These are phyloP conservation scores for Polygonum aviculare DNA, from an alignment of 148 eudicot species.

Conservation along the genomic window DNA sequence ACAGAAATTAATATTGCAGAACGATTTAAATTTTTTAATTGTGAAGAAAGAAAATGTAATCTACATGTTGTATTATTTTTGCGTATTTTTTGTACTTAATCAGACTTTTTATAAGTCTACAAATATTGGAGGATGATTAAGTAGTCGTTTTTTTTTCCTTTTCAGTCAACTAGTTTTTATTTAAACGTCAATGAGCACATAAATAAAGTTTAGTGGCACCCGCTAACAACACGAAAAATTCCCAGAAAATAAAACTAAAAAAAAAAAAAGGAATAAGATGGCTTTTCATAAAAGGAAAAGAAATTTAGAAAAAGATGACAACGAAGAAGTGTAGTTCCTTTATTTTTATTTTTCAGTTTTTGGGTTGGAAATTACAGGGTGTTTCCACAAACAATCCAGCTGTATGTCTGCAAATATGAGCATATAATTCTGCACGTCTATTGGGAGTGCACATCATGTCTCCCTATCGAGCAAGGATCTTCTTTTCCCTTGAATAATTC, in stretches of 20 bases:
- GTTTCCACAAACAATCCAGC: conserved; percentile 5
- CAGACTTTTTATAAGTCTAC: not conserved
- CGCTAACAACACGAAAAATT: not conserved
- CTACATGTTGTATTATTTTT: too few species aligned
- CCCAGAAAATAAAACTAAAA: not conserved
- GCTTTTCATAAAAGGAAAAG: too few species aligned
- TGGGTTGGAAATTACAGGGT: not conserved
- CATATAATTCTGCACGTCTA: conserved; percentile 6
- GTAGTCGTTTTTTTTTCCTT: not conserved
- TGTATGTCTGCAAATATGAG: conserved; percentile 3
- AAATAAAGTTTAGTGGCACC: not conserved
- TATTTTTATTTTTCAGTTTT: not conserved
- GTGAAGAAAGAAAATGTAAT: too few species aligned
- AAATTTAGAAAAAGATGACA: not conserved
- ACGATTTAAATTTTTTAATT: not conserved
- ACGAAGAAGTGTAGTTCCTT: not conserved
- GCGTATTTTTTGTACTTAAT: too few species aligned
- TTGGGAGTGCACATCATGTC: not conserved
- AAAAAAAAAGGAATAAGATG: not conserved
- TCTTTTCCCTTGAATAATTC: not conserved
- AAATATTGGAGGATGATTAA: not conserved
- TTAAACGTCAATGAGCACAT: not conserved
- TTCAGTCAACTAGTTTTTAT: not conserved
- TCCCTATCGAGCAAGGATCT: not conserved
- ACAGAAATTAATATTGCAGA: not conserved